These are phyloP conservation scores for Aristolochia fimbriata DNA, from an alignment of 164 flowering plant species.

Conservation along the genomic window DNA sequence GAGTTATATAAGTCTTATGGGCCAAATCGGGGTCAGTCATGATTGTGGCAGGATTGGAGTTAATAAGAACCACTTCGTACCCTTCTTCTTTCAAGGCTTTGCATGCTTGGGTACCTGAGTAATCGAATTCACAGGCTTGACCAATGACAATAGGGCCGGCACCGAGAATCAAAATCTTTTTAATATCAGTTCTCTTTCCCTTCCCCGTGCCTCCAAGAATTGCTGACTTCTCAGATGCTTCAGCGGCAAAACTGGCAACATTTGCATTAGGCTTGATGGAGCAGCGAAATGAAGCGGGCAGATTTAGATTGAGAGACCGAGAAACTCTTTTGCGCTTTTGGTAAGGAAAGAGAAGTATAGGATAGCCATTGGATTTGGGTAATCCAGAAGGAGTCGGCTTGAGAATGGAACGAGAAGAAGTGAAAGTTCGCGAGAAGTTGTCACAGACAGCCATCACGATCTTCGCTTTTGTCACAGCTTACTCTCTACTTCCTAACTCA, in stretches of 20 bases:
- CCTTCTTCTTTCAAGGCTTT: conserved; percentile 91
- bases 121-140: conserved; percentile 97
- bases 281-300: neutral
- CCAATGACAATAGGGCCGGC: conserved; percentile 98
- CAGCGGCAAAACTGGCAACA: neutral
- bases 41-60: conserved; percentile 97
- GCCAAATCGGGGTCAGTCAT: conserved; percentile 98
- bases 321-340: neutral
- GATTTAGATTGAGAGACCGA: neutral
- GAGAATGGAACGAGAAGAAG: neutral
- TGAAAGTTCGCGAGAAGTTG: neutral
- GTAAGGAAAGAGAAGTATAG: neutral
- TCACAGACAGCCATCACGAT: neutral
- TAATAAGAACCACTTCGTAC: conserved; percentile 73
- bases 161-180: conserved; percentile 89
- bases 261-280: neutral
- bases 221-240: neutral
- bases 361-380: neutral
- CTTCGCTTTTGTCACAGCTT: neutral
- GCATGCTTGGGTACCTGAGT: conserved; percentile 96
- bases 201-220: neutral
- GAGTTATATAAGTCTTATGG: conserved; percentile 74
- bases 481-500: too few species aligned
- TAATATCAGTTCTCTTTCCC: conserved; percentile 77
- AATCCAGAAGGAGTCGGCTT: neutral